phyloP scores from a whole-genome alignment of 2,329 filamentous ascomycete genomes.

The Sporothrix protearum region DNA sequence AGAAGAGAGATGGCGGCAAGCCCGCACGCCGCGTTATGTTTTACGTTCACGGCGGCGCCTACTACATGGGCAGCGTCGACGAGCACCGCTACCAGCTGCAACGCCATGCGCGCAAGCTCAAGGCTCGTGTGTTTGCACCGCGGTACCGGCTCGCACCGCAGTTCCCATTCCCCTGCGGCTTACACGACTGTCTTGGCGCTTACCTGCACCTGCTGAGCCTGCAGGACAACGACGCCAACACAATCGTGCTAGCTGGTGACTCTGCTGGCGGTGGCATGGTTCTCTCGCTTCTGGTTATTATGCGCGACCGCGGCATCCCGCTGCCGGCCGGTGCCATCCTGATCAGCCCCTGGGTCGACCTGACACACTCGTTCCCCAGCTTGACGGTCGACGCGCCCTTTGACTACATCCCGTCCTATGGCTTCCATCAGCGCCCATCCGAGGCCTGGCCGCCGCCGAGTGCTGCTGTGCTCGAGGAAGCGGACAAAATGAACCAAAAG shows the following conservation, averaged over 20 bases:
- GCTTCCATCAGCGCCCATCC: slow-evolving; percentile 88
- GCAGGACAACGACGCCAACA: slow-evolving; percentile 63
- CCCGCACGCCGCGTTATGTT: slow-evolving; percentile 66
- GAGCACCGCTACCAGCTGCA: slow-evolving; percentile 99
- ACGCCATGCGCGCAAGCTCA: slow-evolving; percentile 87
- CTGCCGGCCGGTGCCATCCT: slow-evolving; percentile 85
- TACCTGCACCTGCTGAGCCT: slow-evolving; percentile 78
- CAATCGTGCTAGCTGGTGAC: slow-evolving; percentile 85
- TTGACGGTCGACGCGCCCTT: slow-evolving; percentile 66
- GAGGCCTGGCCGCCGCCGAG: slow-evolving; percentile 90
- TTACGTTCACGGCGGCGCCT: slow-evolving; percentile 90
- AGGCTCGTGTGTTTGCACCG: slow-evolving; percentile 82
- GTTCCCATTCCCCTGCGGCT: slow-evolving; percentile 89
- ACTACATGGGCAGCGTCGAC: slow-evolving; percentile 93
- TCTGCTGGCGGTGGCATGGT: slow-evolving; percentile 93
- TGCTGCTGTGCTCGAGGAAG: slow-evolving; percentile 62
- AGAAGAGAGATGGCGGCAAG: slow-evolving; percentile 50
- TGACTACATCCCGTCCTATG: slow-evolving; percentile 84
- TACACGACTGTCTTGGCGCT: slow-evolving; percentile 84
- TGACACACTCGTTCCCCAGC: slow-evolving; percentile 94
- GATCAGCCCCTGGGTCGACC: slow-evolving; percentile 92
- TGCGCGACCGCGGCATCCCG: slow-evolving; percentile 79
- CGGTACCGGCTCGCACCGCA: slow-evolving; percentile 86
- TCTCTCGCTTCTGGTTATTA: slow-evolving; percentile 69
- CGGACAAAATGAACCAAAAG: slow-evolving; percentile 46